Evolutionary conservation across 495 filamentous ascomycete genomes (phyloP).

Genomic region (Massariosphaeria phaeospora): DNA sequence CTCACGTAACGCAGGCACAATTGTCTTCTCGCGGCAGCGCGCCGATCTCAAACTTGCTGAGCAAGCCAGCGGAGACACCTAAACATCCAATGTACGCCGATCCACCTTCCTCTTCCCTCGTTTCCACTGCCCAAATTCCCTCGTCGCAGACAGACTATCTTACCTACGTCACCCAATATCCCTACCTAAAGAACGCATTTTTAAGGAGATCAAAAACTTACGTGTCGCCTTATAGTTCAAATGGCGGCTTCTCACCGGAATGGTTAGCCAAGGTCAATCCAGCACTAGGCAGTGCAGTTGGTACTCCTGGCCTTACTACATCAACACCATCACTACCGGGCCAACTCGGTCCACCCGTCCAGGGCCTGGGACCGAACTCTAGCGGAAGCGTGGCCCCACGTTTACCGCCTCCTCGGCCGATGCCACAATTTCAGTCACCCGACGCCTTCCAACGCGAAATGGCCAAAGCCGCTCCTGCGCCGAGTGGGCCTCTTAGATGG

Average conservation of each 20-base stretch:
- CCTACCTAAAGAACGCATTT: slow-evolving; percentile 40
- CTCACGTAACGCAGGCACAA: slow-evolving; percentile 16
- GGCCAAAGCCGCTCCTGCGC: neutral
- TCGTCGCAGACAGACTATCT: slow-evolving; percentile 34
- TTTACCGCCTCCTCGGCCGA: slow-evolving; percentile 1
- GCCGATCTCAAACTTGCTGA: slow-evolving; percentile 27
- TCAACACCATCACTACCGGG: slow-evolving; percentile 2
- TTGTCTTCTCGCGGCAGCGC: slow-evolving; percentile 16
- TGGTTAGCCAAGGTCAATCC: slow-evolving; percentile 33
- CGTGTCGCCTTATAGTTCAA: slow-evolving; percentile 36
- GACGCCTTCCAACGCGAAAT: slow-evolving; percentile 27
- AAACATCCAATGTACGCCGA: slow-evolving; percentile 32
- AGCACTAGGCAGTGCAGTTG: neutral
- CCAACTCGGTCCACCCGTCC: neutral
- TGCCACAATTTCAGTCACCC: slow-evolving; percentile 21
- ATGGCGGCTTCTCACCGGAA: slow-evolving; percentile 34
- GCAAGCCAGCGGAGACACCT: slow-evolving; percentile 11
- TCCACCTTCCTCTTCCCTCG: slow-evolving; percentile 24
- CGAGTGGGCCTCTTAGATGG: slow-evolving; percentile 7
- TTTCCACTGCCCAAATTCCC: slow-evolving; percentile 21
- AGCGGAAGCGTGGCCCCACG: slow-evolving; percentile 1
- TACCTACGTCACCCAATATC: slow-evolving; percentile 38
- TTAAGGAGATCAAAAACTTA: slow-evolving; percentile 37
- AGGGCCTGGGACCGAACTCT: slow-evolving; percentile 3
- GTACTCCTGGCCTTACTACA: neutral